Conservation (phyloP, 2,329 filamentous ascomycete genomes). For the Dactylonectria estremocensis region DNA sequence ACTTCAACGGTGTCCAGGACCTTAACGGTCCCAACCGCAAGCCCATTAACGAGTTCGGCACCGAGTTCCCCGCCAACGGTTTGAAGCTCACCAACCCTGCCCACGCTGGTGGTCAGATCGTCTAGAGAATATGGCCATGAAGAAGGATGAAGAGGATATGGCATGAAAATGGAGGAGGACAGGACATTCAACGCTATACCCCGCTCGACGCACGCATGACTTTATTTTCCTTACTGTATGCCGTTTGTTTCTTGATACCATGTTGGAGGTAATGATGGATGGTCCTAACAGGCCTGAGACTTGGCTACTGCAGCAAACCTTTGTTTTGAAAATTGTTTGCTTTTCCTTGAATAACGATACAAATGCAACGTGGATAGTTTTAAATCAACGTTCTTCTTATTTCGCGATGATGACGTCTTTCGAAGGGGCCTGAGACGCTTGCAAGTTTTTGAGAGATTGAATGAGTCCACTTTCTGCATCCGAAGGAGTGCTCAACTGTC, state of each 20-base stretch:
- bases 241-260: constrained; percentile 35
- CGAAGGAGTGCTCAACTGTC: too few species aligned
- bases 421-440: too few species aligned
- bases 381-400: constrained; percentile 45
- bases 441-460: too few species aligned
- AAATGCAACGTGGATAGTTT: constrained; percentile 35
- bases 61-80: constrained; percentile 32
- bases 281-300: constrained; percentile 29
- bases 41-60: constrained; percentile 33
- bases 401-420: too few species aligned
- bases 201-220: constrained; percentile 38
- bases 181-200: constrained; percentile 42
- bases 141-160: background rate
- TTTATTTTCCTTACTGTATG: constrained; percentile 37
- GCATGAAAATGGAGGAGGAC: background rate
- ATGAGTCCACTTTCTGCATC: too few species aligned
- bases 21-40: constrained; percentile 24
- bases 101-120: constrained; percentile 35
- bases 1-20: background rate
- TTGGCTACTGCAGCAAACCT: constrained; percentile 30
- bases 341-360: constrained; percentile 42
- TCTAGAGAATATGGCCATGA: constrained; percentile 31
- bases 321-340: constrained; percentile 32
- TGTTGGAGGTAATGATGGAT: constrained; percentile 31
- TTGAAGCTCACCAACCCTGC: constrained; percentile 37